Conservation (phyloP, 495 filamentous ascomycete genomes). For the Penicillium crystallinum region DNA sequence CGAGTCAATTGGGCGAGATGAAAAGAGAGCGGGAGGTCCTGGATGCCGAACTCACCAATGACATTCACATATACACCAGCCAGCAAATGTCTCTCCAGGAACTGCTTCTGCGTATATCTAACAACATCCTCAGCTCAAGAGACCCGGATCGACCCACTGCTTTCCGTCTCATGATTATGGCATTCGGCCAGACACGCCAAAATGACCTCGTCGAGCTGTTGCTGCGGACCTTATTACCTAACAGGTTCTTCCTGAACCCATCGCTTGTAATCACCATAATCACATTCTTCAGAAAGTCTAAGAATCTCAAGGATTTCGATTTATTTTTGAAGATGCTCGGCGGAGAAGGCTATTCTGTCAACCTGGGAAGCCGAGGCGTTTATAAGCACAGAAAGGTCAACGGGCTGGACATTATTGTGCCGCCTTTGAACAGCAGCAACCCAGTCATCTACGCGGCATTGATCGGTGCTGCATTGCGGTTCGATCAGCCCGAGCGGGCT, state of each 20-base stretch:
- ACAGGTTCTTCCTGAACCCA: constrained; percentile 33
- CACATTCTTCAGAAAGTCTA: constrained; percentile 36
- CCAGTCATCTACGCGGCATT: constrained; percentile 33
- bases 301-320: constrained; percentile 42
- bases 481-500: constrained; percentile 41
- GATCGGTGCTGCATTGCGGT: constrained; percentile 35
- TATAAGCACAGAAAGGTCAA: constrained; percentile 29
- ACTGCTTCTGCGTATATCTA: constrained; percentile 31
- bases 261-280: constrained; percentile 36
- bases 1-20: constrained; percentile 8
- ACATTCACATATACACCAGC: constrained; percentile 28
- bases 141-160: constrained; percentile 35
- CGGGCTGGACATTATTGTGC: constrained; percentile 34
- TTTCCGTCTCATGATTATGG: constrained; percentile 31
- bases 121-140: constrained; percentile 28
- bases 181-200: constrained; percentile 37
- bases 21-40: constrained; percentile 17
- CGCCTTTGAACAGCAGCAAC: constrained; percentile 32
- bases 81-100: constrained; percentile 35
- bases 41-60: constrained; percentile 27
- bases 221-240: constrained; percentile 35
- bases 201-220: constrained; percentile 40
- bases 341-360: constrained; percentile 33
- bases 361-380: constrained; percentile 20
- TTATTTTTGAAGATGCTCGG: constrained; percentile 38